phyloP scores from a whole-genome alignment of 2,329 filamentous ascomycete species.

The Aureobasidium melanogenum region DNA sequence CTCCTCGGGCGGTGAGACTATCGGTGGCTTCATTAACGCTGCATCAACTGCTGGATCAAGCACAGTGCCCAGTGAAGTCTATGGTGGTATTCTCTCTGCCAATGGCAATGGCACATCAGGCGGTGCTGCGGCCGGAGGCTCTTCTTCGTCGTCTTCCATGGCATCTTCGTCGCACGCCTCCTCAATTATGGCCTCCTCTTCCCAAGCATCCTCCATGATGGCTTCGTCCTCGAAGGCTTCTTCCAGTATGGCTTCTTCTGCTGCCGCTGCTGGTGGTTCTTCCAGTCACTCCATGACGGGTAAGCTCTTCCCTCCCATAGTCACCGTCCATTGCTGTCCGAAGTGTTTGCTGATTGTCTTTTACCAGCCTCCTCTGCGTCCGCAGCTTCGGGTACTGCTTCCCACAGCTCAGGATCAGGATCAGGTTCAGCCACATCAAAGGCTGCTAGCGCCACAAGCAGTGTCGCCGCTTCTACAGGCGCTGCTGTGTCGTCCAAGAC shows the following conservation, averaged over 20 bases:
- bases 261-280: neutral
- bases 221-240: neutral
- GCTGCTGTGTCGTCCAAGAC: neutral
- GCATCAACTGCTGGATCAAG: neutral
- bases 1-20: neutral
- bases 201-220: neutral
- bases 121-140: neutral
- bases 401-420: neutral
- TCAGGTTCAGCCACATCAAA: neutral
- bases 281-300: neutral
- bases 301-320: neutral
- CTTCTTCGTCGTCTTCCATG: neutral
- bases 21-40: neutral
- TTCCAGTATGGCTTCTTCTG: neutral
- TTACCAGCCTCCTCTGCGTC: neutral
- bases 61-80: neutral
- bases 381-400: neutral
- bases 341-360: neutral
- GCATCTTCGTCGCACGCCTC: neutral
- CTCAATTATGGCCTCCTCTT: neutral
- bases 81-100: neutral
- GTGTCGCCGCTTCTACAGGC: neutral
- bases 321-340: rapidly evolving
- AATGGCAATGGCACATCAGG: neutral
- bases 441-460: neutral